Base-by-base conservation (phyloP, 2,329 filamentous ascomycete genomes). In the Coniochaeta sp. region DNA sequence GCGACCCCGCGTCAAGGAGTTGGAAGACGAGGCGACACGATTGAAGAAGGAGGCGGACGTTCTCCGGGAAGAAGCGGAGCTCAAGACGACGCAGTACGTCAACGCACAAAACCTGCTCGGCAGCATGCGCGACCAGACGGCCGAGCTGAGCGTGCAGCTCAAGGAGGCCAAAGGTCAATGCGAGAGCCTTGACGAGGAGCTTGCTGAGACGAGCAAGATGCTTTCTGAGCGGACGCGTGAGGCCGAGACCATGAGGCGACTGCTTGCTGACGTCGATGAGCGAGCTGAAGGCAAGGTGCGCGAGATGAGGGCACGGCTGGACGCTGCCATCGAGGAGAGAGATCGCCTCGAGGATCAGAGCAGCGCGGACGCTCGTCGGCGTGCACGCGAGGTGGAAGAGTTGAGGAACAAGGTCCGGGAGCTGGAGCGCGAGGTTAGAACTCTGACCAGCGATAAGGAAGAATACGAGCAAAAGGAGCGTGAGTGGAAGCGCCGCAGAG, bases 271-370 rank as follows among this genome's bases (percentile, higher is more conserved):
- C 65, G 90, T 93, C 9, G 91, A 98, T 71, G 85, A 89, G 62
- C 83, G 90, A 11, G 87, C 93, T 1, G 93, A 98, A 65, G 79
- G 80, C 62, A 90, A 91, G 69, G 84, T 96, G 19, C 87, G 91
- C 31, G 93, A 98, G 65, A 95, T 96, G 87, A 89, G 91, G 59
- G 87, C 91, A 61, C 86, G 89, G 1, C 88, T 98, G 81, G 93
- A 98, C 68, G 81, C 90, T 1, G 93, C 93, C 0, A 83, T 96
- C n/a, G 93, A 97, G 71, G 95, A 99, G 73, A 86, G 95, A 19
- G 95, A 99, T 71, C 86, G 91, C 2, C 88, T 92, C 1, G 93
- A 99, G 73, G 93, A 98, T 64, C 93, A 98, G 74, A 87, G 91
- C 2, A 91, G 86, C 68, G 89, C 87, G 0, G 81, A 90, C 57